A percentile compares a stretch with the other conserved stretches of the same genome.
These are phyloP conservation scores for Monoraphidium neglectum DNA, from an alignment of 139 green algal species.

Conservation along the genomic window DNA sequence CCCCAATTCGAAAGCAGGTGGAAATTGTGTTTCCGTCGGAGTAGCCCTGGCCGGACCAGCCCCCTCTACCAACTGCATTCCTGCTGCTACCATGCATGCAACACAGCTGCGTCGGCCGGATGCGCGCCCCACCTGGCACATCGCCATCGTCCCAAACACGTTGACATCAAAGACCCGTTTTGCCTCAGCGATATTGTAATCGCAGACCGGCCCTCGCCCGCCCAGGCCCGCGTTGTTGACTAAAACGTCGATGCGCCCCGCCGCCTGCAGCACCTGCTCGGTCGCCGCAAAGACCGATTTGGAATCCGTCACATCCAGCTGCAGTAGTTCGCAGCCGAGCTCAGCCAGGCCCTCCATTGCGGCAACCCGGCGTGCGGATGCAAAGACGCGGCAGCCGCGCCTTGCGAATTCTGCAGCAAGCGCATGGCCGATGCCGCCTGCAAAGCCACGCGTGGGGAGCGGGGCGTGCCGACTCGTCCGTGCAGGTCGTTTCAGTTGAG, in stretches of 20 bases:
- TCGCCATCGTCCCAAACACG: constrained; percentile 28
- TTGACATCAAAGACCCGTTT: constrained; percentile 10
- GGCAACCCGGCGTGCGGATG: constrained; percentile 9
- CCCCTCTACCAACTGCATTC: too few species aligned
- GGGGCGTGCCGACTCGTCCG: too few species aligned
- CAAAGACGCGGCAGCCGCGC: constrained; percentile 16
- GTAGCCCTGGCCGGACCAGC: too few species aligned
- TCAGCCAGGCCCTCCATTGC: constrained; percentile 15
- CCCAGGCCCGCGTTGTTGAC: constrained; percentile 30
- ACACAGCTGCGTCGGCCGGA: too few species aligned
- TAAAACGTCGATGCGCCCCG: constrained; percentile 22
- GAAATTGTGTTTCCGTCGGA: too few species aligned
- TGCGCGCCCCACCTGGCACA: background rate
- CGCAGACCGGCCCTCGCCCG: background rate
- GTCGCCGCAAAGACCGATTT: background rate
- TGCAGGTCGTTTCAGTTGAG: too few species aligned
- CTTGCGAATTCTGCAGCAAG: constrained; percentile 10
- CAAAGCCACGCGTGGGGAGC: too few species aligned
- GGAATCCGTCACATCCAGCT: constrained; percentile 18
- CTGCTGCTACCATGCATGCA: too few species aligned
- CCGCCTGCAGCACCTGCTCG: constrained; percentile 2
- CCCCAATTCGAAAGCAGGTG: too few species aligned
- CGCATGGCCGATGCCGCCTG: constrained; percentile 24
- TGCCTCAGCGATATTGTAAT: constrained; percentile 1
- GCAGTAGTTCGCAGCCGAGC: constrained; percentile 11